These are phyloP conservation scores for Eutrema yunnanense DNA, from an alignment of 345 rosid genomes.

Conservation along the genomic window DNA sequence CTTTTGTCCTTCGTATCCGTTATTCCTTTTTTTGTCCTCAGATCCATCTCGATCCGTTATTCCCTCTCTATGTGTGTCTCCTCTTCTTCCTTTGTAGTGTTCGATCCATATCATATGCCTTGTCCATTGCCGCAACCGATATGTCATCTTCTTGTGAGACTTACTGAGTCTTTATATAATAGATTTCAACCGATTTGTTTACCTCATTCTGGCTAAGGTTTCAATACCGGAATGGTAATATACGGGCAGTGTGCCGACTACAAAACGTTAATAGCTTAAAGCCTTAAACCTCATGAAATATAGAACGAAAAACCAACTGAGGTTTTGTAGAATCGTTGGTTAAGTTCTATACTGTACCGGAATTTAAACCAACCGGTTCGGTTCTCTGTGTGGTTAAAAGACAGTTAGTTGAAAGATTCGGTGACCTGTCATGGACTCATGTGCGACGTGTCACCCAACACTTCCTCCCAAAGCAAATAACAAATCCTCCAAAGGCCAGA, in stretches of 20 bases:
- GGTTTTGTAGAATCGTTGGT: neutral
- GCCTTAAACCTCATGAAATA: neutral
- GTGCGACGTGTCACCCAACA: constrained; percentile 26
- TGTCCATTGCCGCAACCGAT: too few relatives aligned
- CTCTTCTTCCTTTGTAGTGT: too few relatives aligned
- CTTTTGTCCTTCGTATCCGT: too few relatives aligned
- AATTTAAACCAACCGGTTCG: neutral
- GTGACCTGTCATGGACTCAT: constrained; percentile 13
- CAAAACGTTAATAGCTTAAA: neutral
- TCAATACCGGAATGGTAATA: neutral
- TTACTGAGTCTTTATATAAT: too few relatives aligned
- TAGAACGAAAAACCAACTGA: neutral
- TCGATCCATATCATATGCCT: too few relatives aligned
- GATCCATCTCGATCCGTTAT: too few relatives aligned
- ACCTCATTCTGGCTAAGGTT: too few relatives aligned
- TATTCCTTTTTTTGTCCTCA: too few relatives aligned
- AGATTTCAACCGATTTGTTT: too few relatives aligned
- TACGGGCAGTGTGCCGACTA: neutral
- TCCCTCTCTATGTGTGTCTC: too few relatives aligned
- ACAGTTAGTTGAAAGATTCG: constrained; percentile 18
- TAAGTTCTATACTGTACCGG: neutral
- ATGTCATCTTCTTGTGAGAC: too few relatives aligned
- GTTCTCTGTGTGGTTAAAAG: neutral
- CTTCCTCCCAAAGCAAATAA: constrained; percentile 5
- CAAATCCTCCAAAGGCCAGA: neutral